Conservation (phyloP, 148 eudicot genomes). For the Fagopyrum tataricum region DNA sequence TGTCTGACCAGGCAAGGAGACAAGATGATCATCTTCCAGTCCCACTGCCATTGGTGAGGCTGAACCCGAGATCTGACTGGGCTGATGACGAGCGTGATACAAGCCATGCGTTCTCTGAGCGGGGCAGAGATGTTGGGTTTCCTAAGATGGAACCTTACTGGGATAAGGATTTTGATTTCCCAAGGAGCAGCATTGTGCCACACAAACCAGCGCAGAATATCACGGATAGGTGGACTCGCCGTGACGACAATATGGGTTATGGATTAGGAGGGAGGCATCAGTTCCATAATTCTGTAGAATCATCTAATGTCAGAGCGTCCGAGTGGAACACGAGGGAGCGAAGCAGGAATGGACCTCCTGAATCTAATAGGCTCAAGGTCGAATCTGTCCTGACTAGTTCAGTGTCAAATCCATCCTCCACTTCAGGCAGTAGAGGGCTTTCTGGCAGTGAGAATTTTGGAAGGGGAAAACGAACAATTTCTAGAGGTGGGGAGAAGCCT, state of each 20-base stretch:
- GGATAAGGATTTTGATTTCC: slow-evolving; percentile 84
- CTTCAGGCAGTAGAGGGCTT: slow-evolving; percentile 37
- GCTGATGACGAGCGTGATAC: slow-evolving; percentile 99
- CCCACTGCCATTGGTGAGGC: slow-evolving; percentile 67
- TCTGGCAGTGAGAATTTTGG: slow-evolving; percentile 40
- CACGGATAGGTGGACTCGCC: slow-evolving; percentile 52
- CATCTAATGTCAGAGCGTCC: slow-evolving; percentile 31
- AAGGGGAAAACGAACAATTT: slow-evolving; percentile 46
- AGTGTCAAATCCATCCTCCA: slow-evolving; percentile 41
- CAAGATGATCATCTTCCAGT: slow-evolving; percentile 49
- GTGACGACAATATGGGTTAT: slow-evolving; percentile 46
- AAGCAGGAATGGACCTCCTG: slow-evolving; percentile 29
- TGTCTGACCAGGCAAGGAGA: slow-evolving; percentile 38
- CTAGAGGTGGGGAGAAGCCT: slow-evolving; percentile 42
- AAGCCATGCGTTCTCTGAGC: slow-evolving; percentile 52
- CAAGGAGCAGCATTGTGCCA: slow-evolving; percentile 50
- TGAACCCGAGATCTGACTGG: slow-evolving; percentile 93
- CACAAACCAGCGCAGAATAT: slow-evolving; percentile 49
- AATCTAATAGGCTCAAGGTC: slow-evolving; percentile 34
- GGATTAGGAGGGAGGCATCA: slow-evolving; percentile 44
- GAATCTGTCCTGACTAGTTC: slow-evolving; percentile 32
- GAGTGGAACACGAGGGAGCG: slow-evolving; percentile 35
- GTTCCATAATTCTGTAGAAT: slow-evolving; percentile 32
- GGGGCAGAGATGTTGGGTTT: slow-evolving; percentile 49
- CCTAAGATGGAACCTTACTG: slow-evolving; percentile 57